Base-by-base conservation (phyloP, 371 early-diverging fungal species). In the Mortierella sp. region DNA sequence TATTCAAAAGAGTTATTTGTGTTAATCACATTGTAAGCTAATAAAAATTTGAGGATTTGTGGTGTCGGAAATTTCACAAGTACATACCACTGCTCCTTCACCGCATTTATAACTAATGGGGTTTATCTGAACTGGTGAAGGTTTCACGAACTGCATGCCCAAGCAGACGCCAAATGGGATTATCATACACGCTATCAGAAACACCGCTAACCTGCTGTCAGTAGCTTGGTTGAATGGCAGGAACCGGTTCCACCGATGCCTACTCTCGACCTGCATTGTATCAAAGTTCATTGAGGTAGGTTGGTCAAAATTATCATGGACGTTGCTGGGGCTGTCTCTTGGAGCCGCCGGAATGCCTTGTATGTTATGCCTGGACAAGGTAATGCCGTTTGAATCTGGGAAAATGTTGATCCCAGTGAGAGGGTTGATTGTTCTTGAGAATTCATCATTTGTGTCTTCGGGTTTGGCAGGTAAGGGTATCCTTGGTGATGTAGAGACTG, bases 131-230 rank as follows among this genome's bases (percentile, higher is more conserved):
- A 78, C 79, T n/a, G 73, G 79, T 7, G 79, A 78, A 7, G 79
- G 70, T 37, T 73, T 78, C 28, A 78, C 67, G 55, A 78, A 73
- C 64, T 78, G 79, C 74, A 73, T 73, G 5, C 73, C 79, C 61
- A 78, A 17, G 47, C 79, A 78, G 32, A 78, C 49, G 5, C 40
- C 15, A 10, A 72, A 49, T 1, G 69, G 70, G 28, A 73, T 15
- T 13, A 68, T 6, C 79, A 78, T 78, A 60, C 65, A 58, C 6
- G 47, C 51, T 37, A 78, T 15, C 28, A 78, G 32, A 32, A 78
- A 78, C 42, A 73, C n/a, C 2, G 79, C 40, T 62, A 78, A 51
- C 28, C 79, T 45, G 2, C 74, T 68, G 23, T 78, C 79, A 17
- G 79, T 73, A 8, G 66, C 79, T 45, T 70, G 73, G 63, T 78